A percentile compares a stretch with the other conserved stretches of the same genome.
These are phyloP conservation scores for Thecaphora thlaspeos DNA, from an alignment of 1,284 basidiomycete genomes.

Conservation along the genomic window DNA sequence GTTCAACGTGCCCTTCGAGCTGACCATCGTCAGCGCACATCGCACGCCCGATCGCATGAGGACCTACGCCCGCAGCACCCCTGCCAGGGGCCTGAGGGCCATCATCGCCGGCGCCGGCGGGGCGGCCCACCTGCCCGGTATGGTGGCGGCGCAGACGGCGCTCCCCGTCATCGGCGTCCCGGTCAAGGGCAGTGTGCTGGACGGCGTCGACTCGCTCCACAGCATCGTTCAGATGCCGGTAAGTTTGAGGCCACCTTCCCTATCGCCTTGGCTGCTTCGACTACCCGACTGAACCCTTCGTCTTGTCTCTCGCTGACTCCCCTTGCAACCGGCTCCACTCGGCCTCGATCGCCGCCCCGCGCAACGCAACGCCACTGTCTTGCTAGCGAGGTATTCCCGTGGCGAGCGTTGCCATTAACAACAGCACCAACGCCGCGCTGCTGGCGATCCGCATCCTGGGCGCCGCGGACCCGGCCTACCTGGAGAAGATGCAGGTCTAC, in stretches of 20 bases:
- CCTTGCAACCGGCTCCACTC: no score
- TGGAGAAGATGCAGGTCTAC: conserved; percentile 73
- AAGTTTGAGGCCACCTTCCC: conserved; percentile 58
- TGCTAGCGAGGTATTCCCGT: conserved; percentile 96
- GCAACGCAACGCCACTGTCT: no score
- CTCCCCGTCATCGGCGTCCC: conserved; percentile 95
- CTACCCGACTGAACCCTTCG: neutral
- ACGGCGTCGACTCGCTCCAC: conserved; percentile 92
- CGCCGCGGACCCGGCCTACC: conserved; percentile 69
- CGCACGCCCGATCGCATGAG: conserved; percentile 86
- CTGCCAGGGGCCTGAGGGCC: conserved; percentile 70
- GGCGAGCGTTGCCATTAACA: conserved; percentile 96
- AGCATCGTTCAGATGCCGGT: conserved; percentile 99
- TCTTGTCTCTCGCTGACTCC: neutral
- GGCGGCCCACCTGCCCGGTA: conserved; percentile 94
- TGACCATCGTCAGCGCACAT: conserved; percentile 94
- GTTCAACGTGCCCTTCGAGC: conserved; percentile 84
- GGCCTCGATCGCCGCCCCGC: no score
- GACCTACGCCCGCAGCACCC: conserved; percentile 76
- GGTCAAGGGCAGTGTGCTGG: conserved; percentile 88
- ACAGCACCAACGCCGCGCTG: conserved; percentile 88
- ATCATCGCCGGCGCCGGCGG: conserved; percentile 96
- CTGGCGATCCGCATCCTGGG: conserved; percentile 84
- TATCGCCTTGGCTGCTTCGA: neutral
- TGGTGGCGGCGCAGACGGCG: conserved; percentile 92